Conservation (phyloP, 2,329 filamentous ascomycete genomes). For the Metarhizium album region DNA sequence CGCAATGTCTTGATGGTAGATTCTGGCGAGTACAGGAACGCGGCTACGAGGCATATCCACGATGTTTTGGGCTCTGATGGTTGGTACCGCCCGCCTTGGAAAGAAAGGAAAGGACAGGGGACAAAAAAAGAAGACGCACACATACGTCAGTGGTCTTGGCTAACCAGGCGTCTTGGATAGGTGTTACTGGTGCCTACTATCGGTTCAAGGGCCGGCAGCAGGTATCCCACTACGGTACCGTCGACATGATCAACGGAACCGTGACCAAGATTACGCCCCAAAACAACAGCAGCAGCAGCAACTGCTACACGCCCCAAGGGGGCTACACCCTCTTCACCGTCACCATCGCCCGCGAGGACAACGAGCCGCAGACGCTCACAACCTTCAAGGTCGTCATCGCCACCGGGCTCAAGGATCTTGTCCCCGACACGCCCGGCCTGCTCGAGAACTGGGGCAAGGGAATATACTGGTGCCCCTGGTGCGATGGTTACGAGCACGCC, state of each 20-base stretch:
- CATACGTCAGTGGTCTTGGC: too few relatives aligned
- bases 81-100: too few relatives aligned
- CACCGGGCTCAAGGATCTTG: conserved; percentile 44
- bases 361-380: conserved; percentile 23
- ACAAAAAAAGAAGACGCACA: too few relatives aligned
- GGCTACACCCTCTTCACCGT: conserved; percentile 37
- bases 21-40: conserved; percentile 47
- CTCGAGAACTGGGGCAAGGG: conserved; percentile 46
- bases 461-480: conserved; percentile 56
- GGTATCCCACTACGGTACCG: conserved; percentile 38
- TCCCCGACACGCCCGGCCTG: conserved; percentile 45
- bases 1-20: conserved; percentile 46
- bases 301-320: too few relatives aligned
- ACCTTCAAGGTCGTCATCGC: conserved; percentile 46
- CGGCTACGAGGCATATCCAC: conserved; percentile 45
- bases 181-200: conserved; percentile 42
- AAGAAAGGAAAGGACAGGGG: too few relatives aligned
- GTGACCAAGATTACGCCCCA: conserved; percentile 31
- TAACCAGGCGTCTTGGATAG: conserved; percentile 20
- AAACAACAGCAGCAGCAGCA: too few relatives aligned
- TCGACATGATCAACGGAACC: conserved; percentile 39
- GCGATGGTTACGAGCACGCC: conserved; percentile 50
- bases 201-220: conserved; percentile 42
- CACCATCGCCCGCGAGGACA: conserved; percentile 12
- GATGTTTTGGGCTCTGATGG: conserved; percentile 51